A percentile compares a stretch with the other conserved stretches of the same genome.
Conservation (phyloP, 129 eudicot species). For the Tagetes erecta region DNA sequence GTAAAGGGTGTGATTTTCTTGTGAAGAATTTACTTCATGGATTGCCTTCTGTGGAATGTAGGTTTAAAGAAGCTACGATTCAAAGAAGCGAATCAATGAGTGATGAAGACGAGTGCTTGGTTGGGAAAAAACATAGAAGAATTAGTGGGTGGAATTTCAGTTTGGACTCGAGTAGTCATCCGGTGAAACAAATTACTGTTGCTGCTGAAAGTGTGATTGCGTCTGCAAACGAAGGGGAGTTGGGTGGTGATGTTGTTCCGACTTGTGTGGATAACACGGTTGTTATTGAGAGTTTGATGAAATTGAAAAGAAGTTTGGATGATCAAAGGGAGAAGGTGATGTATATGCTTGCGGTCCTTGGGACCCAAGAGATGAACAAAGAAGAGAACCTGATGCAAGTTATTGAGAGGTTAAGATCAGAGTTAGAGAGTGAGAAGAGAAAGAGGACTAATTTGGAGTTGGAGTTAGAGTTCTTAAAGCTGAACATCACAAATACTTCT, state of each 20-base stretch:
- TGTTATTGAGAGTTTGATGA: constrained; percentile 46
- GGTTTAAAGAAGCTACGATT: constrained; percentile 37
- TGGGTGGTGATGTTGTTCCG: not conserved
- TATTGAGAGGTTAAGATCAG: constrained; percentile 49
- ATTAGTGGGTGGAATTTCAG: constrained; percentile 89
- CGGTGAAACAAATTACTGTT: constrained; percentile 28
- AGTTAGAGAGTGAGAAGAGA: constrained; percentile 59
- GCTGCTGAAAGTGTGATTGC: constrained; percentile 29
- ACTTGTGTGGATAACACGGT: constrained; percentile 30
- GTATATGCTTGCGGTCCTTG: constrained; percentile 39
- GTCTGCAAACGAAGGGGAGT: constrained; percentile 29
- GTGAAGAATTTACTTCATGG: constrained; percentile 69
- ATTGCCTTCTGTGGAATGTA: constrained; percentile 62
- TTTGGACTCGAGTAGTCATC: constrained; percentile 47
- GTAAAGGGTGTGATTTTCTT: constrained; percentile 60
- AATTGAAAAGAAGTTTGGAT: constrained; percentile 63
- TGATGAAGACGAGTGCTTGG: constrained; percentile 29
- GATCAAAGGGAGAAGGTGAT: constrained; percentile 57
- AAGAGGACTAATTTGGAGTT: constrained; percentile 52
- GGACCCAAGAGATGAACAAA: constrained; percentile 25
- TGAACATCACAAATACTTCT: constrained; percentile 40
- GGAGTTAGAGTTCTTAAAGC: constrained; percentile 62
- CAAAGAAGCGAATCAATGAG: constrained; percentile 9
- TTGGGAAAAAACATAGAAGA: constrained; percentile 51
- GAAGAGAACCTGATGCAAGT: constrained; percentile 52